Evolutionary conservation across 192 early-diverging fungal species (phyloP).

Genomic region (Phlyctochytrium arcticum): DNA sequence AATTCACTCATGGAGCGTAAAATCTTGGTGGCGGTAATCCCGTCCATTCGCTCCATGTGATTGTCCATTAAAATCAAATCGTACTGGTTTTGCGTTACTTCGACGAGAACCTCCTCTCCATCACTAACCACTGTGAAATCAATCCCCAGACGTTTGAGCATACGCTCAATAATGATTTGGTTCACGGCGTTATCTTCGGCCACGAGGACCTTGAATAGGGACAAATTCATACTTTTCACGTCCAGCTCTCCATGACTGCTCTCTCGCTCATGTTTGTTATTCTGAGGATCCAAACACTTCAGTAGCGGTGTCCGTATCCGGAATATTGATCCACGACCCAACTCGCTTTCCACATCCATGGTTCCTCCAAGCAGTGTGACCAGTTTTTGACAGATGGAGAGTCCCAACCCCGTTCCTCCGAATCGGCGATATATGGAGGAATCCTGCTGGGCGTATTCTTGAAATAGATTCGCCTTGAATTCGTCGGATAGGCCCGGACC

Average conservation of each 20-base stretch:
- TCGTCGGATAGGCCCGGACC: constrained; percentile 80
- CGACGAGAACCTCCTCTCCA: constrained; percentile 16
- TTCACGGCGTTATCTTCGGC: constrained; percentile 28
- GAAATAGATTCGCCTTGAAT: constrained; percentile 71
- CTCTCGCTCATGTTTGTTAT: too few relatives aligned
- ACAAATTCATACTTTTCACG: too few relatives aligned
- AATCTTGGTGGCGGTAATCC: not conserved
- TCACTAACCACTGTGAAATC: constrained; percentile 4
- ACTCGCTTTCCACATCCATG: constrained; percentile 8
- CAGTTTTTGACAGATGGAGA: constrained; percentile 19
- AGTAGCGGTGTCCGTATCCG: too few relatives aligned
- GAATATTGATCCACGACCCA: constrained; percentile 12
- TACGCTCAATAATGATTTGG: constrained; percentile 10
- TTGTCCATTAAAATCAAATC: constrained; percentile 58
- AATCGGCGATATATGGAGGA: constrained; percentile 1
- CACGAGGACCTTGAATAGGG: not conserved
- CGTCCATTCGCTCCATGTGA: constrained; percentile 39
- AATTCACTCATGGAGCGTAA: not conserved
- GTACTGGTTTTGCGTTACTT: not conserved
- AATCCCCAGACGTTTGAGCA: constrained; percentile 12
- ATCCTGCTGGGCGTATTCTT: constrained; percentile 80
- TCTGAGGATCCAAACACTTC: too few relatives aligned
- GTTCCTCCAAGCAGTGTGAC: constrained; percentile 7
- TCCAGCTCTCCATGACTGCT: too few relatives aligned
- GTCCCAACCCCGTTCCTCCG: constrained; percentile 23